Conservation (phyloP, 306 rosid species). For the Cucurbita maxima region DNA sequence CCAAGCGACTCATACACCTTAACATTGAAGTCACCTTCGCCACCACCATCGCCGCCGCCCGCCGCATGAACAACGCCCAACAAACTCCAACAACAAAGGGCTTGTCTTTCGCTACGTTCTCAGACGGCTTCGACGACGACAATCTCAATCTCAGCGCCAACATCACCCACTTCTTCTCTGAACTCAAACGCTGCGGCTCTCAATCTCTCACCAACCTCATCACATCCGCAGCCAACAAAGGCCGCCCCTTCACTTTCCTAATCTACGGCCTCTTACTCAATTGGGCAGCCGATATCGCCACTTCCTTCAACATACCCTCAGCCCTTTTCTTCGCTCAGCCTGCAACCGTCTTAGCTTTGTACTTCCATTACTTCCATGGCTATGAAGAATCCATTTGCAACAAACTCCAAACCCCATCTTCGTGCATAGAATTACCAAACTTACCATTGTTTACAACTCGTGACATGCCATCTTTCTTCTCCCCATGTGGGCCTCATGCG, state of each 20-base stretch:
- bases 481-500: background rate
- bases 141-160: background rate
- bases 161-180: conserved; percentile 3
- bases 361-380: conserved; percentile 23
- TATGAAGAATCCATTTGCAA: conserved; percentile 1
- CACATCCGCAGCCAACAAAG: background rate
- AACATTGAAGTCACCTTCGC: background rate
- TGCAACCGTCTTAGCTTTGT: conserved; percentile 20
- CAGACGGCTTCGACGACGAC: conserved; percentile 42
- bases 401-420: background rate
- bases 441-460: conserved; percentile 10
- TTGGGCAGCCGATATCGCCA: conserved; percentile 25
- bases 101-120: conserved; percentile 21
- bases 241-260: conserved; percentile 19
- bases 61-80: conserved; percentile 7
- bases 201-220: conserved; percentile 7
- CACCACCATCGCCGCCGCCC: conserved; percentile 1
- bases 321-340: conserved; percentile 28
- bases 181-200: conserved; percentile 18
- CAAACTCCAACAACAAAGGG: background rate
- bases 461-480: conserved; percentile 24
- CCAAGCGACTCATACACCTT: background rate
- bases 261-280: conserved; percentile 17
- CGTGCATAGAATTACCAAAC: conserved; percentile 8
- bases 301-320: conserved; percentile 13